Evolutionary conservation across 441 rosid genomes (phyloP), one percentile per base, ranked within the genome.

Genomic region (Gossypium laxum): DNA sequence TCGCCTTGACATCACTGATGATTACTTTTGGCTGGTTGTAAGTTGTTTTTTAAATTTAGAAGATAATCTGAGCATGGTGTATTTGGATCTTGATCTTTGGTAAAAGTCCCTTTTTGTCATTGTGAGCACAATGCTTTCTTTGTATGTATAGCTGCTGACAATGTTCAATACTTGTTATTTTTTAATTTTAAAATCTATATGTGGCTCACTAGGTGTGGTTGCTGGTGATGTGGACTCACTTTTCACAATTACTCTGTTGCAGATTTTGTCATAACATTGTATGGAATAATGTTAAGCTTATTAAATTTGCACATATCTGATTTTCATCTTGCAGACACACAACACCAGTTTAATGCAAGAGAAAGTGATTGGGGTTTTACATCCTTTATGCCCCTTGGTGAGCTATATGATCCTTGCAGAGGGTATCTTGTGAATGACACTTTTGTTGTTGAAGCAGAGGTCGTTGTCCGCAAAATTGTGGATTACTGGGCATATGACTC

Each of bases 291-390:
- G 51, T 51, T 11, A 19, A 5, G 15, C 26, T 51, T 45, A 6
- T 51, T 24, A 52, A 60, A 14, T 54, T 60, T 65, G 15, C 19
- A 63, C 48, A 41, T 34, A 11, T 57, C 58, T 54, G 32, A 30
- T 56, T 45, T 34, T 75, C 18, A 43, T 62, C 65, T 59, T 54
- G 64, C 79, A 84, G 87, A 84, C 47, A 74, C 85, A 8, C 82
- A 80, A 34, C 85, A 84, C 70, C 82, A 81, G 54, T 84, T 84
- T 63, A 78, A 63, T 70, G 82, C 81, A 4, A 74, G 79, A 43
- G 84, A 76, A 74, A 76, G 82, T 76, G 84, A 83, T 67, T 83
- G 82, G 82, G 86, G 86, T 51, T 83, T 83, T 61, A 72, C 81
- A 70, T 80, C 81, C 26, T 80, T 83, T 72, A 83, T 80, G 84